Evolutionary conservation across 2,329 filamentous ascomycete genomes (phyloP), one percentile per base, ranked within the genome.

Genomic region (Allantophomopsis lycopodina): DNA sequence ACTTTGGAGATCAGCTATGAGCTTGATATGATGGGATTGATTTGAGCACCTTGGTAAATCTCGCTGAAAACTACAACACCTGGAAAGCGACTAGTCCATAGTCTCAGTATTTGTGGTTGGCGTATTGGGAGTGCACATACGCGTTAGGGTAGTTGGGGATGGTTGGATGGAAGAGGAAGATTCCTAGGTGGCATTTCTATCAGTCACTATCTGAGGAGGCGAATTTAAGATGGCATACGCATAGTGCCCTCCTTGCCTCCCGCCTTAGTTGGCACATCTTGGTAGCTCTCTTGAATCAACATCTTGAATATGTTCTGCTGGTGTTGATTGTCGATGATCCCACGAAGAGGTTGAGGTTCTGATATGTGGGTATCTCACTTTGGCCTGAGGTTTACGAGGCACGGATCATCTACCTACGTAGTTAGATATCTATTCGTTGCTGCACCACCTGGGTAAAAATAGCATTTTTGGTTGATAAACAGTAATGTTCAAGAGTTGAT

Each of bases 1-100:
- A 95, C 88, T 38, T 30, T 38, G 17, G 2, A 6, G 21, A 7
- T 30, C 6, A 30, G 18, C 14, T 10, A 30, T 45, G 39, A 43
- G 35, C 36, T 45, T 31, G 14, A 31, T 35, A 20, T 8, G 23
- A 42, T 16, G 38, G 31, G 20, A n/a, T 12, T 15, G 10, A n/a
- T 14, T 14, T 16, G 43, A 54, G 42, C 60, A 87, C 86, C 87
- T 77, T 95, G 88, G 56, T 95, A 95, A 53, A 95, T 95, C 63
- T 95, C 88, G 50, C 81, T 88, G 57, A 94, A 95, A 41, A 95
- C 69, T 12, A 84, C 81, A 5, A 95, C 83, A 15, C 83, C 87
- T 0, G 87, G 87, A 53, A 94, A 94, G 37, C 69, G 67, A 21
- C 74, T 76, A 43, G n/a, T 20, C 7, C 40, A 16, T 41, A n/a